phyloP scores from a whole-genome alignment of 2,329 filamentous ascomycete species.

The Colletotrichum coccodes region DNA sequence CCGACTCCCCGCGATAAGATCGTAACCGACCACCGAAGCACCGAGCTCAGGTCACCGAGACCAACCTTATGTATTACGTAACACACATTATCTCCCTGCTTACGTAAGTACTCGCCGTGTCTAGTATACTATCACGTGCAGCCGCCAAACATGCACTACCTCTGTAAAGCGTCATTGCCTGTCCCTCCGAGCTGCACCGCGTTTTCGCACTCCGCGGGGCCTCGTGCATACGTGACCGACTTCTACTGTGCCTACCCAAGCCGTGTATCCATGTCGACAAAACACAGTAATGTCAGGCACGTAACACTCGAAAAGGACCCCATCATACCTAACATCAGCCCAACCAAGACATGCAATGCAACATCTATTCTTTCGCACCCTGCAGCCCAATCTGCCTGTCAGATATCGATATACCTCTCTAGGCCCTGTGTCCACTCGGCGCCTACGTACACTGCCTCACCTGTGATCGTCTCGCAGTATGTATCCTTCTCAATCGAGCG shows the following conservation, averaged over 20 bases:
- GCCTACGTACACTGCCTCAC: background rate
- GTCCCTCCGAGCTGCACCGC: background rate
- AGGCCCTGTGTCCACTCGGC: background rate
- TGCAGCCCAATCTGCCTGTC: background rate
- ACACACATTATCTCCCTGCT: background rate
- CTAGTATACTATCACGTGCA: background rate
- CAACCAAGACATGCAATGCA: background rate
- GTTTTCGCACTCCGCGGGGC: background rate
- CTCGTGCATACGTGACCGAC: conserved; percentile 4
- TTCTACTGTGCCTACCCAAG: background rate
- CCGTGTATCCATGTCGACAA: background rate
- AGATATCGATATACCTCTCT: background rate
- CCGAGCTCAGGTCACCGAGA: conserved; percentile 12
- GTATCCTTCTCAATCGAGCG: background rate
- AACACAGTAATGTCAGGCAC: background rate
- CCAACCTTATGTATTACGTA: background rate
- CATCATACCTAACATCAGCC: background rate
- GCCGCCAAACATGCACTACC: background rate
- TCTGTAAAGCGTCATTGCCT: background rate
- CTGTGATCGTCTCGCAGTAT: background rate
- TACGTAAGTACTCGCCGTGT: background rate
- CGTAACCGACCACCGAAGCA: conserved; percentile 3
- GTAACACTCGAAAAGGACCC: background rate
- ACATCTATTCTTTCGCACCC: background rate
- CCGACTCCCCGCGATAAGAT: conserved; percentile 17